Conservation (phyloP, 1,284 basidiomycete species). For the Cutaneotrichosporon sp. region DNA sequence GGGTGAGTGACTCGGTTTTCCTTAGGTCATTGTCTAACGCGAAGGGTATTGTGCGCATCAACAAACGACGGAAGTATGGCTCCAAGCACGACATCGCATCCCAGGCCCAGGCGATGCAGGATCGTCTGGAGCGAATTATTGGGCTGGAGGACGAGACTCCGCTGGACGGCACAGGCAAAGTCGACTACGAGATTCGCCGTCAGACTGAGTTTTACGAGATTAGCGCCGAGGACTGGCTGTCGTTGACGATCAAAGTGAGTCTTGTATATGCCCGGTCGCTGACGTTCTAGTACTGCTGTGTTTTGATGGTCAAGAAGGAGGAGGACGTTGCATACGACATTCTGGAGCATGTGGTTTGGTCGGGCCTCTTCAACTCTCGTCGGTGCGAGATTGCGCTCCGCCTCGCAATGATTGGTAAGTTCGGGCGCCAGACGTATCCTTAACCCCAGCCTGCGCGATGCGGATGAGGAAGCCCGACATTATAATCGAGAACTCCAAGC, state of each 20-base stretch:
- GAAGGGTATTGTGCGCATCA: constrained; percentile 38
- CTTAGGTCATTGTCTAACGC: not conserved
- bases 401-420: constrained; percentile 65
- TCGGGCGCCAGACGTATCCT: not conserved
- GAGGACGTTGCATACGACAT: constrained; percentile 70
- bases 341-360: constrained; percentile 69
- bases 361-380: constrained; percentile 67
- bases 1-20: constrained; percentile 50
- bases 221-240: constrained; percentile 79
- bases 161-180: constrained; percentile 25
- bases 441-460: constrained; percentile 62
- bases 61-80: constrained; percentile 24
- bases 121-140: constrained; percentile 41
- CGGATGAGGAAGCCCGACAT: constrained; percentile 56
- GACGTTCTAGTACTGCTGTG: constrained; percentile 68
- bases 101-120: constrained; percentile 38
- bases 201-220: constrained; percentile 66
- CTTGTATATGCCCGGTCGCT: not conserved
- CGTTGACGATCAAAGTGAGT: constrained; percentile 73
- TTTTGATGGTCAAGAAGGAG: constrained; percentile 60
- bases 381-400: constrained; percentile 66
- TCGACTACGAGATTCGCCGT: constrained; percentile 27
- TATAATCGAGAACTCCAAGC: constrained; percentile 56
- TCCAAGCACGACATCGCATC: constrained; percentile 27
- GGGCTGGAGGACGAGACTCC: constrained; percentile 42